Percentiles rank a stretch among this genome's conserved stretches.
These are phyloP conservation scores for Debaryomycetaceae sp. DNA, from an alignment of 1,139 yeast species.

Conservation along the genomic window DNA sequence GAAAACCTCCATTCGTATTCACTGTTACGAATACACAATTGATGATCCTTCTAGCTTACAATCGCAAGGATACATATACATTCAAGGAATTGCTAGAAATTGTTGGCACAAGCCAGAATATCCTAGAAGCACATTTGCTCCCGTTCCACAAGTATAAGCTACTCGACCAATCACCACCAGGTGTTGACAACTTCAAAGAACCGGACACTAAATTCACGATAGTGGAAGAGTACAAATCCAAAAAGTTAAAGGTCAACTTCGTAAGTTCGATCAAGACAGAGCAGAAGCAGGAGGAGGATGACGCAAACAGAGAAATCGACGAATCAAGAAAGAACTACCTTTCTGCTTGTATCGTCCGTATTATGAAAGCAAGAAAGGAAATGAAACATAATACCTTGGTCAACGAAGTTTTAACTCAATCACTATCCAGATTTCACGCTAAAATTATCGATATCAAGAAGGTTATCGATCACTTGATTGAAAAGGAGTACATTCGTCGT, in stretches of 20 bases:
- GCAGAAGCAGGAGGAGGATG: conserved; percentile 72
- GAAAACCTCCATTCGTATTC: conserved; percentile 78
- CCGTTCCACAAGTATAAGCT: conserved; percentile 81
- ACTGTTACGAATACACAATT: conserved; percentile 84
- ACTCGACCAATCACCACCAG: conserved; percentile 61
- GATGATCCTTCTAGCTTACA: conserved; percentile 78
- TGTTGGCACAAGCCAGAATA: conserved; percentile 65
- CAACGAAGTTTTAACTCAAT: conserved; percentile 85
- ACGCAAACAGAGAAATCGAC: conserved; percentile 79
- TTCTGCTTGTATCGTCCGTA: conserved; percentile 91
- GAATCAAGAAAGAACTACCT: conserved; percentile 83
- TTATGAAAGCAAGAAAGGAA: conserved; percentile 89
- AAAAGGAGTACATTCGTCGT: conserved; percentile 80
- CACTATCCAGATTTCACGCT: conserved; percentile 82
- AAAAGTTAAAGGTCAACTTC: conserved; percentile 81
- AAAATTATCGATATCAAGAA: conserved; percentile 81
- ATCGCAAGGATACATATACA: conserved; percentile 58
- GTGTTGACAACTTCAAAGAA: conserved; percentile 42
- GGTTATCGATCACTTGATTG: conserved; percentile 82
- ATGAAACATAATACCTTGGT: conserved; percentile 77
- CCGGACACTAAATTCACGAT: conserved; percentile 65
- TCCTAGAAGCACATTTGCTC: conserved; percentile 68
- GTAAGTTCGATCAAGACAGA: conserved; percentile 81
- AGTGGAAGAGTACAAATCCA: conserved; percentile 79
- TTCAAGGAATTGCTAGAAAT: conserved; percentile 58